phyloP scores from a whole-genome alignment of 345 rosid genomes.

The Eucalyptus curtisii region DNA sequence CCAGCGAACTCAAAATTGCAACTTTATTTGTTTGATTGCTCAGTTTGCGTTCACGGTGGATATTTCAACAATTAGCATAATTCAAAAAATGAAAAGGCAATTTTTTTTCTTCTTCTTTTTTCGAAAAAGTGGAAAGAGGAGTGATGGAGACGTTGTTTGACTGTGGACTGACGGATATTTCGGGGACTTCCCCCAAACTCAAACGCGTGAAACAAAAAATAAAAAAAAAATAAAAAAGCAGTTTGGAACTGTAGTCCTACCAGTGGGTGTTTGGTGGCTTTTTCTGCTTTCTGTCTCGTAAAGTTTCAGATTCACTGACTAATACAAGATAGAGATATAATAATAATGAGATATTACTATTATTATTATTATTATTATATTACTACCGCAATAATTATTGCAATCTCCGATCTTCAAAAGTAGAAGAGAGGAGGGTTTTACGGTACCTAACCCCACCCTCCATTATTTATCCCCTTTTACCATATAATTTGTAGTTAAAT shows the following conservation, averaged over 20 bases:
- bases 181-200: background rate
- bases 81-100: background rate
- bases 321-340: background rate
- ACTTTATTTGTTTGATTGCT: background rate
- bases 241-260: background rate
- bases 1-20: no score
- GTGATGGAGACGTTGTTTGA: background rate
- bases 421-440: background rate
- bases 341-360: background rate
- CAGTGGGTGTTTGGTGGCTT: background rate
- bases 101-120: background rate
- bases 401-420: background rate
- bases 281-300: background rate
- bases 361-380: background rate
- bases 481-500: background rate
- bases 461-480: background rate
- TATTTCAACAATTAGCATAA: background rate
- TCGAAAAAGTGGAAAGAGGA: background rate
- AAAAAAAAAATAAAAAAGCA: background rate
- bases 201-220: background rate
- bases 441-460: background rate
- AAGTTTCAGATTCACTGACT: background rate
- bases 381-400: background rate
- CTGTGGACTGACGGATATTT: background rate
- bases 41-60: no score